Percentiles rank a stretch among this genome's conserved stretches.
Conservation (phyloP, 768 basidiomycete species). For the Calvatia gigantea region DNA sequence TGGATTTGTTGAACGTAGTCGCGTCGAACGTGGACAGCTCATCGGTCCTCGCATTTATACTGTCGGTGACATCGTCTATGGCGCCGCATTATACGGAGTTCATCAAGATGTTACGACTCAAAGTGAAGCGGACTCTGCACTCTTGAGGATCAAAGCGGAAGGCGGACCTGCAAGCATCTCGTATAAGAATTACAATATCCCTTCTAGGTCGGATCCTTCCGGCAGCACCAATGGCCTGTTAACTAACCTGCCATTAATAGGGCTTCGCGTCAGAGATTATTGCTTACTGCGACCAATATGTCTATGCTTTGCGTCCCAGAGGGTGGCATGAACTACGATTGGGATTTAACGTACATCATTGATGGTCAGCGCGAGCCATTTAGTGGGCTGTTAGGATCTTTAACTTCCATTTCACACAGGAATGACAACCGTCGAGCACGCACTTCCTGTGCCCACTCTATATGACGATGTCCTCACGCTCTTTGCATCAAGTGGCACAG, state of each 20-base stretch:
- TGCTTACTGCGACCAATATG: slow-evolving; percentile 57
- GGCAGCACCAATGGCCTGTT: neutral
- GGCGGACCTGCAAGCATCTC: slow-evolving; percentile 69
- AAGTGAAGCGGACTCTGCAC: slow-evolving; percentile 61
- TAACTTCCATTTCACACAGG: slow-evolving; percentile 33
- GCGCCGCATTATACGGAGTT: slow-evolving; percentile 37
- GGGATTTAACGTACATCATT: slow-evolving; percentile 77
- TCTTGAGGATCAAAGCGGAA: slow-evolving; percentile 67
- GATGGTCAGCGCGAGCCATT: slow-evolving; percentile 44
- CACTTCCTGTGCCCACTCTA: slow-evolving; percentile 59
- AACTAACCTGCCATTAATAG: slow-evolving; percentile 23
- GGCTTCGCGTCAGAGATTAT: slow-evolving; percentile 64
- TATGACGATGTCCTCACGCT: slow-evolving; percentile 67
- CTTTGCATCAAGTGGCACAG: slow-evolving; percentile 66
- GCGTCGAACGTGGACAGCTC: slow-evolving; percentile 65
- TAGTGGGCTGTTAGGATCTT: neutral
- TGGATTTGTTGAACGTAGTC: slow-evolving; percentile 62
- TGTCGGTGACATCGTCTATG: slow-evolving; percentile 63
- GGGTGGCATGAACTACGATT: slow-evolving; percentile 78
- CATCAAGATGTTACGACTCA: slow-evolving; percentile 65
- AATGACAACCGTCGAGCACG: slow-evolving; percentile 76
- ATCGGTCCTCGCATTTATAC: slow-evolving; percentile 73
- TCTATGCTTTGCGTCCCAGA: slow-evolving; percentile 74
- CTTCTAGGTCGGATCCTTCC: slow-evolving; percentile 46
- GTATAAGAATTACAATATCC: slow-evolving; percentile 77